These are phyloP conservation scores for Wickerhamomyces ciferrii DNA, from an alignment of 805 yeast species.

Conservation along the genomic window DNA sequence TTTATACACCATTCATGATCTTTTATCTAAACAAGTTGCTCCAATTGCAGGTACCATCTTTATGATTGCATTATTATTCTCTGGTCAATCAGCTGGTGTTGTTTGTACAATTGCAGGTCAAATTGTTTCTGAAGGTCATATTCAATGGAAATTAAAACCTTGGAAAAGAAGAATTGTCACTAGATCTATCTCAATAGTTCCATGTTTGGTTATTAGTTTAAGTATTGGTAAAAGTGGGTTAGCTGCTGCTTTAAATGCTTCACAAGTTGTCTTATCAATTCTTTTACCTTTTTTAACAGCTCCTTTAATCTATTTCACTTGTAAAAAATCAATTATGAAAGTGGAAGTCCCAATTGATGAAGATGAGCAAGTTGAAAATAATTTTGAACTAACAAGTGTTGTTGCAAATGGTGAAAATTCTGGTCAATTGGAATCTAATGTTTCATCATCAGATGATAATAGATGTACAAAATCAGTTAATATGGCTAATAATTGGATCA, in stretches of 20 bases:
- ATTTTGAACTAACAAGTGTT: constrained; percentile 5
- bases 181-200: constrained; percentile 72
- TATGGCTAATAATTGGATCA: constrained; percentile 59
- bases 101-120: constrained; percentile 94
- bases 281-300: constrained; percentile 81
- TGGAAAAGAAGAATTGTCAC: constrained; percentile 78
- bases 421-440: background rate
- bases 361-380: background rate
- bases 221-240: constrained; percentile 72
- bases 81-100: constrained; percentile 90
- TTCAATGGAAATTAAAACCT: constrained; percentile 76
- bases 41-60: constrained; percentile 79
- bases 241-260: constrained; percentile 67
- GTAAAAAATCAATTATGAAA: constrained; percentile 62
- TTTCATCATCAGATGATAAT: background rate
- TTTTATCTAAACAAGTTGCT: constrained; percentile 57
- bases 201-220: constrained; percentile 70
- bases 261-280: constrained; percentile 80
- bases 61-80: constrained; percentile 75
- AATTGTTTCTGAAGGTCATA: constrained; percentile 86
- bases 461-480: constrained; percentile 31
- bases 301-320: constrained; percentile 80
- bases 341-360: constrained; percentile 30
- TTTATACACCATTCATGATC: constrained; percentile 66
- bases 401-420: constrained; percentile 2